Percentiles rank a stretch among this genome's conserved stretches.
phyloP scores from a whole-genome alignment of 2,329 filamentous ascomycete species.

The Colletotrichum sp. region DNA sequence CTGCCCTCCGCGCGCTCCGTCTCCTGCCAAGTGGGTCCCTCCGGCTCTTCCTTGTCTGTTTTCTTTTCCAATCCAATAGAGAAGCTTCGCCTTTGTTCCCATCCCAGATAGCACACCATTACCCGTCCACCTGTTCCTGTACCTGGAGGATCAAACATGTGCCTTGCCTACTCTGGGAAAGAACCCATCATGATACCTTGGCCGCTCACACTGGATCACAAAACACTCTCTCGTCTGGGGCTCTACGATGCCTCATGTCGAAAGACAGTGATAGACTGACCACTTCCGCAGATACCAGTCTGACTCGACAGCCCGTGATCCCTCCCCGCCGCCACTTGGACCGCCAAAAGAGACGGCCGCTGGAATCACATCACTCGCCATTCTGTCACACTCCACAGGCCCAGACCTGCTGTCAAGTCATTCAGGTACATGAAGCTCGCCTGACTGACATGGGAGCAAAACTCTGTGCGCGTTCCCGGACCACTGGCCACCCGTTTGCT shows the following conservation, averaged over 20 bases:
- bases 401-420: background rate
- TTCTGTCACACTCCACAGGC: background rate
- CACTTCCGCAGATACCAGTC: background rate
- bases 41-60: background rate
- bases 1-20: constrained; percentile 1
- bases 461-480: constrained; percentile 4
- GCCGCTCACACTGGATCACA: background rate
- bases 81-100: background rate
- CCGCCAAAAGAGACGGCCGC: background rate
- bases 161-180: background rate
- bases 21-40: constrained; percentile 2
- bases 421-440: background rate
- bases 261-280: background rate
- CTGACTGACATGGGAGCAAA: background rate
- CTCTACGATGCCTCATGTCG: background rate
- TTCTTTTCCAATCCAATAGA: background rate
- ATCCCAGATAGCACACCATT: background rate
- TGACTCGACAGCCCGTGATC: background rate
- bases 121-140: background rate
- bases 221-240: background rate
- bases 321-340: background rate
- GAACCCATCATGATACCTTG: background rate
- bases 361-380: background rate
- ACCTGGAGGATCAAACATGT: background rate
- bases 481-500: constrained; percentile 9